Conservation (phyloP, 306 rosid species). For the Vicia villosa region DNA sequence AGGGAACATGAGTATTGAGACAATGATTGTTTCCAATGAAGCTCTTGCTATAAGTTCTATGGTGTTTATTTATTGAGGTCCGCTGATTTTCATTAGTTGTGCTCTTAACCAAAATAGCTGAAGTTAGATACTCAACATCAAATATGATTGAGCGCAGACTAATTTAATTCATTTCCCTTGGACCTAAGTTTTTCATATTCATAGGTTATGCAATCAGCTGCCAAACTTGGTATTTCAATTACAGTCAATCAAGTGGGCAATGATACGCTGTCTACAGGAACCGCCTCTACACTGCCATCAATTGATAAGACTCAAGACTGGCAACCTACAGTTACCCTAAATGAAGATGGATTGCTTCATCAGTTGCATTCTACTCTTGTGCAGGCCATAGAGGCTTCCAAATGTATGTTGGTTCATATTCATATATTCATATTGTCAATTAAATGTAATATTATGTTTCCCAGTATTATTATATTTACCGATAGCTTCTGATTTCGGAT, state of each 20-base stretch:
- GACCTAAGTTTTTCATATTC: slow-evolving; percentile 31
- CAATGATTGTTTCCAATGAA: background rate
- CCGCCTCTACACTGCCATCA: slow-evolving; percentile 56
- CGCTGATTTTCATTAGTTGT: slow-evolving; percentile 26
- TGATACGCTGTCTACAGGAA: slow-evolving; percentile 57
- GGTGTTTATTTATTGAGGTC: background rate
- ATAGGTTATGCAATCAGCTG: slow-evolving; percentile 84
- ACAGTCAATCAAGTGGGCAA: slow-evolving; percentile 74
- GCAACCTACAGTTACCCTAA: slow-evolving; percentile 74
- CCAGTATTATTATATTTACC: slow-evolving; percentile 28
- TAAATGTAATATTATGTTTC: slow-evolving; percentile 22
- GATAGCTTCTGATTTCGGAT: slow-evolving; percentile 33
- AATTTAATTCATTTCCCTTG: slow-evolving; percentile 18
- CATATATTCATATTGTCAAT: slow-evolving; percentile 25
- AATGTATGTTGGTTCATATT: slow-evolving; percentile 49
- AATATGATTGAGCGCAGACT: slow-evolving; percentile 18
- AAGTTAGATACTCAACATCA: slow-evolving; percentile 29
- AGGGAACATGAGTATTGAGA: too few species aligned
- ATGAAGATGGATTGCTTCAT: slow-evolving; percentile 88
- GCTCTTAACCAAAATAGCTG: background rate
- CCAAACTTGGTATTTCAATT: slow-evolving; percentile 76
- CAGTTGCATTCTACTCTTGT: slow-evolving; percentile 76
- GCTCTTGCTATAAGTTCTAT: slow-evolving; percentile 11
- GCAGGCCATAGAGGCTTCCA: slow-evolving; percentile 81
- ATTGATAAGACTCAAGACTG: slow-evolving; percentile 74